A percentile compares a stretch with the other conserved stretches of the same genome.
Evolutionary conservation across 2,329 filamentous ascomycete species (phyloP).

Genomic region (Eurotiales sp.): DNA sequence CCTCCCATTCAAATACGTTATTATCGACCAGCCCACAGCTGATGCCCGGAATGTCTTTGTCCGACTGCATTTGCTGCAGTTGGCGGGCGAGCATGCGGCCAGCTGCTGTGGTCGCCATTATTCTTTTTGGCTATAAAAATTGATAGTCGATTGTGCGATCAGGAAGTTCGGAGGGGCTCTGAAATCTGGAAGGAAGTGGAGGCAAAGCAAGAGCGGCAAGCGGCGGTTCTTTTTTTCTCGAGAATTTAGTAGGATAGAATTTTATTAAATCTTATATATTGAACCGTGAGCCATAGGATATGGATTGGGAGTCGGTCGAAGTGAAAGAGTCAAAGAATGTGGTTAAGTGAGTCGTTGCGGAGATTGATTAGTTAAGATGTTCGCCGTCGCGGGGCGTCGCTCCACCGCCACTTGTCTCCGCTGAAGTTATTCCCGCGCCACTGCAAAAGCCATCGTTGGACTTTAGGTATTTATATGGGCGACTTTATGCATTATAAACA

Average conservation of each 20-base stretch:
- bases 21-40: slow-evolving; percentile 84
- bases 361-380: neutral
- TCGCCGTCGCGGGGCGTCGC: slow-evolving; percentile 6
- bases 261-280: too few species aligned
- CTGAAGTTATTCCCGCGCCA: slow-evolving; percentile 14
- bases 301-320: too few species aligned
- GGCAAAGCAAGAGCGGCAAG: too few species aligned
- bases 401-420: slow-evolving; percentile 12
- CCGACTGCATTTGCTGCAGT: slow-evolving; percentile 88
- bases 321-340: too few species aligned
- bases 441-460: neutral
- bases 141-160: neutral
- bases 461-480: neutral
- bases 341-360: too few species aligned
- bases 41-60: slow-evolving; percentile 89
- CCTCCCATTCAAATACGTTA: slow-evolving; percentile 95
- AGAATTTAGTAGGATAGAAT: too few species aligned
- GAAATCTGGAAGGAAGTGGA: too few species aligned
- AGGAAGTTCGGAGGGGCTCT: neutral
- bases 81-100: slow-evolving; percentile 72
- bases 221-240: too few species aligned
- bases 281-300: too few species aligned
- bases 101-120: slow-evolving; percentile 42
- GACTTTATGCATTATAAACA: neutral
- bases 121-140: neutral